A percentile compares a stretch with the other conserved stretches of the same genome.
These are phyloP conservation scores for Ophiorrhiza pumila DNA, from an alignment of 257 asterid genomes.

Conservation along the genomic window DNA sequence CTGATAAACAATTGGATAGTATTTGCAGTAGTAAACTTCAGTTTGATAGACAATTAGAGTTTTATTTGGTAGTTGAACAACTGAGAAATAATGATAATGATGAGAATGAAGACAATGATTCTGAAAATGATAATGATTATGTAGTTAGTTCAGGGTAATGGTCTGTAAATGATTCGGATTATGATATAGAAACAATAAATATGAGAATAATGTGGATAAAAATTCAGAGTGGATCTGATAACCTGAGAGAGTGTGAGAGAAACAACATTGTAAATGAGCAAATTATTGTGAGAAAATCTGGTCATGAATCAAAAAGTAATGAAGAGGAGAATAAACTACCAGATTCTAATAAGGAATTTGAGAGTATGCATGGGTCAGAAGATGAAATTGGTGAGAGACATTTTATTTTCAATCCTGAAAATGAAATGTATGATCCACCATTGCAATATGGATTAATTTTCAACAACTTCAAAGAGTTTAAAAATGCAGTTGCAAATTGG, in stretches of 20 bases:
- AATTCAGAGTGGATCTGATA: background rate
- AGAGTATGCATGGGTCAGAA: background rate
- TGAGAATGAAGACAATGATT: too few species aligned
- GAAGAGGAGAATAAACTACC: background rate
- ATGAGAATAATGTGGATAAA: background rate
- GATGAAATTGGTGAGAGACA: fast-evolving
- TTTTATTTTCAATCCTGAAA: background rate
- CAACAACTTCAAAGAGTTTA: background rate
- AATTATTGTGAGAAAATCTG: background rate
- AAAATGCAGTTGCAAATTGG: too few species aligned
- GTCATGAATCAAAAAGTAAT: background rate
- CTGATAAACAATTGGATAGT: too few species aligned
- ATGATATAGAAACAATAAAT: background rate
- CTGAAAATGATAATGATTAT: too few species aligned
- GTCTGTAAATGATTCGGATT: background rate
- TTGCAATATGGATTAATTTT: background rate
- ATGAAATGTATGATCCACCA: background rate
- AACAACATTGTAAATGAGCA: too few species aligned
- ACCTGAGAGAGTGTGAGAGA: background rate
- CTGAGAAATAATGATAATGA: too few species aligned
- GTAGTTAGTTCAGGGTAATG: too few species aligned
- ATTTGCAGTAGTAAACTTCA: too few species aligned
- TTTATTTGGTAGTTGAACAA: too few species aligned
- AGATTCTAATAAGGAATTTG: background rate
- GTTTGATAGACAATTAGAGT: too few species aligned